Conservation (phyloP, 495 filamentous ascomycete species). For the Trichoderma erinaceum region DNA sequence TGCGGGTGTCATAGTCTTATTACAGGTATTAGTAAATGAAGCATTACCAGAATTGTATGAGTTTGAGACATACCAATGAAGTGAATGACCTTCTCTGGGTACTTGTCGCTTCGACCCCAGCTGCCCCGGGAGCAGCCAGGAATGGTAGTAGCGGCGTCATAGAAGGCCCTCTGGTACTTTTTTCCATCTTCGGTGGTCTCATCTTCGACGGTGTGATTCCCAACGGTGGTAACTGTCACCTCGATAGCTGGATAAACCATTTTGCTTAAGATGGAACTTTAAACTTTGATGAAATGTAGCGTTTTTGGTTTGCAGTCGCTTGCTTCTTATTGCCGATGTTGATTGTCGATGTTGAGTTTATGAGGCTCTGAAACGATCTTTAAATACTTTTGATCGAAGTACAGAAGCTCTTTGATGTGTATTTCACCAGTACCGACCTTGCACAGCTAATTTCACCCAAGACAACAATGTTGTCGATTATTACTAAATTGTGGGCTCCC, state of each 20-base stretch:
- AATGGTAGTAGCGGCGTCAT: not conserved
- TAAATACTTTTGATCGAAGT: too few species aligned
- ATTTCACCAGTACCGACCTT: too few species aligned
- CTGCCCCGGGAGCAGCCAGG: not conserved
- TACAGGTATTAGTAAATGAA: not conserved
- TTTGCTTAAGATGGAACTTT: not conserved
- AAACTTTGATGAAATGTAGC: too few species aligned
- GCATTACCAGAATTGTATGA: not conserved
- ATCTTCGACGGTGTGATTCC: not conserved
- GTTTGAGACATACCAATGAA: not conserved
- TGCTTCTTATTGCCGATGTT: too few species aligned
- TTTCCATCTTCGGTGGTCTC: not conserved
- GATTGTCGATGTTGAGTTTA: too few species aligned
- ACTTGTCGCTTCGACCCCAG: not conserved
- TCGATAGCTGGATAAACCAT: not conserved
- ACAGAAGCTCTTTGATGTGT: too few species aligned
- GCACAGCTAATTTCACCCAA: too few species aligned
- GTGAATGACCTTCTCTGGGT: not conserved
- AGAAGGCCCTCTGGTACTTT: not conserved
- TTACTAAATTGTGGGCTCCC: too few species aligned
- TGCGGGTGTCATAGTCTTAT: not conserved
- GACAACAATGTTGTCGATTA: too few species aligned
- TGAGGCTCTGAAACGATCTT: too few species aligned
- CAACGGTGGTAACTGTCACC: not conserved
- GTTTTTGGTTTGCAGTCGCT: too few species aligned